Evolutionary conservation across 345 rosid genomes (phyloP).

Genomic region (Laguncularia racemosa): DNA sequence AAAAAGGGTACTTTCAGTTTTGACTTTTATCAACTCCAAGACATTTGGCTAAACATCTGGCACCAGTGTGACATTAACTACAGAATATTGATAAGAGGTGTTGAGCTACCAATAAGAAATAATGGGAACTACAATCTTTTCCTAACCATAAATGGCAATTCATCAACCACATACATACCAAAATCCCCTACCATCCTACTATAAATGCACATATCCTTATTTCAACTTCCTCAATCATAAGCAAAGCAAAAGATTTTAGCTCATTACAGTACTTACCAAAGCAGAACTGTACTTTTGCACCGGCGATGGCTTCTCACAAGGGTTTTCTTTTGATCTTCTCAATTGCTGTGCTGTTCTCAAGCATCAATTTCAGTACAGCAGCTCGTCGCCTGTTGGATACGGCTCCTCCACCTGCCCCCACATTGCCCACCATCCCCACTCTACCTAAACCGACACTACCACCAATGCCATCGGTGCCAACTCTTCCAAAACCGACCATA

Average conservation of each 20-base stretch:
- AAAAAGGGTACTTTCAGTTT: background rate
- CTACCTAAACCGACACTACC: constrained; percentile 15
- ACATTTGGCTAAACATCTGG: background rate
- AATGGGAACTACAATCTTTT: background rate
- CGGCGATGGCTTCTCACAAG: constrained; percentile 7
- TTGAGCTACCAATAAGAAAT: constrained; percentile 1
- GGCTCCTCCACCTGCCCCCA: constrained; percentile 8
- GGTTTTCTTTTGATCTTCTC: constrained; percentile 1
- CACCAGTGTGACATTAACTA: too few species aligned
- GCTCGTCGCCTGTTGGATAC: constrained; percentile 25
- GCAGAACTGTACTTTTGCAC: background rate
- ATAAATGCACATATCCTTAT: background rate
- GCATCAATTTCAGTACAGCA: constrained; percentile 12
- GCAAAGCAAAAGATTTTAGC: background rate
- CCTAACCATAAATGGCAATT: constrained; percentile 3
- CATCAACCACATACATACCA: background rate
- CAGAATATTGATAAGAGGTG: constrained; percentile 1
- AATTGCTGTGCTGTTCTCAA: constrained; percentile 9
- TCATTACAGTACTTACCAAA: background rate
- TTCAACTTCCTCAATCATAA: background rate
- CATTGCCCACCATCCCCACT: constrained; percentile 13
- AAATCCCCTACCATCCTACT: background rate
- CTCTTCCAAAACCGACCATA: background rate
- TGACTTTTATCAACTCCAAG: background rate
- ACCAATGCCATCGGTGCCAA: constrained; percentile 15